These are phyloP conservation scores for Apium graveolens DNA, from an alignment of 129 eudicot genomes.

Conservation along the genomic window DNA sequence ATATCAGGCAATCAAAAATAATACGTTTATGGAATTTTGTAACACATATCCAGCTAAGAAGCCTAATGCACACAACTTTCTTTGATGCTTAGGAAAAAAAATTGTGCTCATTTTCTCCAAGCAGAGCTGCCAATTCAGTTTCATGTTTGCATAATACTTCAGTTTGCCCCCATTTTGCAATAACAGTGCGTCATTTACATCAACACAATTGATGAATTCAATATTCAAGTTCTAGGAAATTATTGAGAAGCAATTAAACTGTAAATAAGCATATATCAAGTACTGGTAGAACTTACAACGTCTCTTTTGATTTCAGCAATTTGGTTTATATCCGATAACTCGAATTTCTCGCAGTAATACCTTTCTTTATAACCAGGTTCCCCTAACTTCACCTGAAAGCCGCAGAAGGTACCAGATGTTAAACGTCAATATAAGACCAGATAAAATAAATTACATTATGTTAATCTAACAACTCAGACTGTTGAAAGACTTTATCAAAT, in stretches of 20 bases:
- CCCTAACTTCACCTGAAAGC: slow-evolving; percentile 73
- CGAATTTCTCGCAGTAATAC: slow-evolving; percentile 84
- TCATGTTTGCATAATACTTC: background rate
- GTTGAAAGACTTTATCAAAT: background rate
- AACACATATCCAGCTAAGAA: background rate
- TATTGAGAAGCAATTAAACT: background rate
- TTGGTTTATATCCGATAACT: slow-evolving; percentile 48
- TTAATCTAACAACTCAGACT: background rate
- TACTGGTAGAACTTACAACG: slow-evolving; percentile 42
- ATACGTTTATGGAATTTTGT: background rate
- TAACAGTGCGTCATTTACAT: background rate
- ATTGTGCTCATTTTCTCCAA: background rate
- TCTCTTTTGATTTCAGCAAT: slow-evolving; percentile 58
- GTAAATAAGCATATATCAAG: background rate
- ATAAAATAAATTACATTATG: background rate
- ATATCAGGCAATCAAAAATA: background rate
- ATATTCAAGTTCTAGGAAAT: background rate
- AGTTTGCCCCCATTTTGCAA: too few species aligned
- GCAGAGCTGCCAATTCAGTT: background rate
- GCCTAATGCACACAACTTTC: slow-evolving; percentile 2
- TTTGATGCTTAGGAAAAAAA: background rate
- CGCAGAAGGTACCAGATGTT: background rate
- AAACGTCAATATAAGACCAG: background rate
- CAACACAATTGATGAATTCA: background rate
- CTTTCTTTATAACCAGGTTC: slow-evolving; percentile 97